Percentiles rank a stretch among this genome's conserved stretches.
phyloP scores from a whole-genome alignment of 352 stramenopile species.

The Pythium apleroticum region DNA sequence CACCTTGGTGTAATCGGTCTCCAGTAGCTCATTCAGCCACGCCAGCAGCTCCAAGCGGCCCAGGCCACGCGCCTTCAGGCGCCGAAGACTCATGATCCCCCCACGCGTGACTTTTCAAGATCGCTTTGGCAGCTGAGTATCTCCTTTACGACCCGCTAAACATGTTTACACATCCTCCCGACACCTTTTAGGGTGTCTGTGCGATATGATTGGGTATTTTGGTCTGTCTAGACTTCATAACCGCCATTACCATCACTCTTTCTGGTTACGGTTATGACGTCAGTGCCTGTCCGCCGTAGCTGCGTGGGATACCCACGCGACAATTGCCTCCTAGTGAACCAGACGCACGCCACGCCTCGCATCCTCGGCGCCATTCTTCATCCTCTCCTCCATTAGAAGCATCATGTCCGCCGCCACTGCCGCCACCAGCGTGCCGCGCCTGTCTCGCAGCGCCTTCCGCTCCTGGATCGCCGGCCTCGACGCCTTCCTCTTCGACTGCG shows the following conservation, averaged over 20 bases:
- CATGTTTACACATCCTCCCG: background rate
- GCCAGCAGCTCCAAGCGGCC: constrained; percentile 73
- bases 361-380: background rate
- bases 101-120: constrained; percentile 6
- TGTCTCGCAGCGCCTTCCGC: constrained; percentile 12
- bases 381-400: background rate
- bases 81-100: constrained; percentile 61
- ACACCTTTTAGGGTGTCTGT: background rate
- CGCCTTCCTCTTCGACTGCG: constrained; percentile 82
- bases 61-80: constrained; percentile 75
- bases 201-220: background rate
- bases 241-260: background rate
- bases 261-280: background rate
- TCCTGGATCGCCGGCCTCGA: constrained; percentile 63
- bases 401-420: background rate
- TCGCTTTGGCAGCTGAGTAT: background rate
- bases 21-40: constrained; percentile 80
- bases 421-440: background rate
- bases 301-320: background rate
- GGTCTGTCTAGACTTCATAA: background rate
- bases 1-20: constrained; percentile 85
- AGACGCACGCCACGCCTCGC: background rate
- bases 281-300: background rate
- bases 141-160: background rate
- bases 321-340: background rate